Conservation (phyloP, 805 yeast genomes). For the Kuraishia capsulata region DNA sequence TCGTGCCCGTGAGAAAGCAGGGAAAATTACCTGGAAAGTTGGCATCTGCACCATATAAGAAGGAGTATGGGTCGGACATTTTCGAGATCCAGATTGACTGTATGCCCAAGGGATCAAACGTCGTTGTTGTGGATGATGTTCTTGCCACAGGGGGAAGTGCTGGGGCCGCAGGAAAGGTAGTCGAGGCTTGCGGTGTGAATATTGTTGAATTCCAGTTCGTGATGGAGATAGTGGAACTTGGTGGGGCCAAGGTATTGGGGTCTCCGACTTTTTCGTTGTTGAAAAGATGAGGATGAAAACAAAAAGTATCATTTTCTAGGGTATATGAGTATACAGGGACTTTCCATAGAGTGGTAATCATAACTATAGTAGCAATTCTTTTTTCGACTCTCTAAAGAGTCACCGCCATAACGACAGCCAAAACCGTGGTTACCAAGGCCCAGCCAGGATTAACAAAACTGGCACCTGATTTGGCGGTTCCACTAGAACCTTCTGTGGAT, state of each 20-base stretch:
- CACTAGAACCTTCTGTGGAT: background rate
- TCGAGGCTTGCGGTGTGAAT: conserved; percentile 55
- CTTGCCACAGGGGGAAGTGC: conserved; percentile 99
- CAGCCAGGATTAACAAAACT: too few species aligned
- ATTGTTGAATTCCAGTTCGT: conserved; percentile 79
- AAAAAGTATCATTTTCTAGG: too few species aligned
- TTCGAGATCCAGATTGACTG: conserved; percentile 85
- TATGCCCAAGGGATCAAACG: conserved; percentile 71
- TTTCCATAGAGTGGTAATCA: too few species aligned
- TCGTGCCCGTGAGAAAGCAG: conserved; percentile 90
- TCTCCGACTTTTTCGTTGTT: background rate
- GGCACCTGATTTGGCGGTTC: background rate
- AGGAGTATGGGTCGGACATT: conserved; percentile 88
- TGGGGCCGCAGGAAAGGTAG: conserved; percentile 82
- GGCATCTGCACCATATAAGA: conserved; percentile 61
- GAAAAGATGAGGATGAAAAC: background rate
- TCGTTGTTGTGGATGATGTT: conserved; percentile 88
- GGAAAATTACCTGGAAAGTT: conserved; percentile 92
- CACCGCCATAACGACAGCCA: background rate
- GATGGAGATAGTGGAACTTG: conserved; percentile 59
- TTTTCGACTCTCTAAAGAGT: too few species aligned
- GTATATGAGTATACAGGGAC: background rate
- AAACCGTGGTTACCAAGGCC: background rate
- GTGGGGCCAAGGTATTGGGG: conserved; percentile 5
- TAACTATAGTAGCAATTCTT: too few species aligned